Evolutionary conservation across 768 basidiomycete genomes (phyloP).

Genomic region (Tylopilus sp.): DNA sequence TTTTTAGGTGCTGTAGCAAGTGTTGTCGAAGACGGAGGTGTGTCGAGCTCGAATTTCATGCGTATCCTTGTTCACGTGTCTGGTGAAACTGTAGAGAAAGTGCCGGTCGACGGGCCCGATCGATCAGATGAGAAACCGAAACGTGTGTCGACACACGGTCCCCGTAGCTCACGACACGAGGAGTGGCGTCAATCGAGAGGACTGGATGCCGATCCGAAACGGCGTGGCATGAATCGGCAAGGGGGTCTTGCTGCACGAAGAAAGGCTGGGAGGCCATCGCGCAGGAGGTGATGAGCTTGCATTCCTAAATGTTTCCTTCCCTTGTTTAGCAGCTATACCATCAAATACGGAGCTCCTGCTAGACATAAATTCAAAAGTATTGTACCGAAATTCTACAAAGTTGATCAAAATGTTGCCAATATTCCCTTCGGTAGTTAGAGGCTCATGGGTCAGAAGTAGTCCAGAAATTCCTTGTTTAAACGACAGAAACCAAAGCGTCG

Average conservation of each 20-base stretch:
- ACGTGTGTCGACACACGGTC: slow-evolving; percentile 77
- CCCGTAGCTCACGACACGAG: slow-evolving; percentile 72
- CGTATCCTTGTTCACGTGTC: slow-evolving; percentile 5
- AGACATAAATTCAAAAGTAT: slow-evolving; percentile 12
- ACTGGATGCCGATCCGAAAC: slow-evolving; percentile 46
- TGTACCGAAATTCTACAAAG: slow-evolving; percentile 4
- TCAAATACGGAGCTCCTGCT: neutral
- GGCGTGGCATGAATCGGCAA: slow-evolving; percentile 63
- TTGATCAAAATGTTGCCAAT: neutral
- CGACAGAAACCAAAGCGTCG: slow-evolving; percentile 3
- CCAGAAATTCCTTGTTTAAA: neutral
- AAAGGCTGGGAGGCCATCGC: slow-evolving; percentile 67
- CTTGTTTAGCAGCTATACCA: neutral
- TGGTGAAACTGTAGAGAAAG: slow-evolving; percentile 37
- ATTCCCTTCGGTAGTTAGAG: neutral
- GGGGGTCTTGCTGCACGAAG: slow-evolving; percentile 56
- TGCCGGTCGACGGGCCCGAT: slow-evolving; percentile 47
- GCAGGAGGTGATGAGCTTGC: slow-evolving; percentile 56
- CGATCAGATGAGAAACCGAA: slow-evolving; percentile 27
- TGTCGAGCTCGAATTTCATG: slow-evolving; percentile 3
- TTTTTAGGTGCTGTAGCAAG: slow-evolving; percentile 19
- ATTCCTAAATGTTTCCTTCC: neutral
- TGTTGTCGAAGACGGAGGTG: slow-evolving; percentile 19
- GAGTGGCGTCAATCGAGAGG: slow-evolving; percentile 84
- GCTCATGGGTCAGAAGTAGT: neutral